These are phyloP conservation scores for Eucommia ulmoides DNA, from an alignment of 257 asterid genomes.

Conservation along the genomic window DNA sequence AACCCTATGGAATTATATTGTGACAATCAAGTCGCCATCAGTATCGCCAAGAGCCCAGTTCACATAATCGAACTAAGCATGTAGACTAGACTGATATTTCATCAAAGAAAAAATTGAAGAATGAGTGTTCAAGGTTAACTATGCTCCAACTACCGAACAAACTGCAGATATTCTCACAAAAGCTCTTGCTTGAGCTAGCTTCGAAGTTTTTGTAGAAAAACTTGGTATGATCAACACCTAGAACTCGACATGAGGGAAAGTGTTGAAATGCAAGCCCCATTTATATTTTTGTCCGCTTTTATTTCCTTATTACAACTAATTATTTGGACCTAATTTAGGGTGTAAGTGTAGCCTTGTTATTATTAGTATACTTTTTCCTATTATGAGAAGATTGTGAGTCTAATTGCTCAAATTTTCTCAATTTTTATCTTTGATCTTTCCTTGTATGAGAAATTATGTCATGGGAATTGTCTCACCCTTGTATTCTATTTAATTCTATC, in stretches of 20 bases:
- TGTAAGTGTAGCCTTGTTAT: no score
- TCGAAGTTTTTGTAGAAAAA: neutral
- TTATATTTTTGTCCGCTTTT: no score
- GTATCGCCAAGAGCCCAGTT: neutral
- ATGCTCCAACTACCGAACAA: neutral
- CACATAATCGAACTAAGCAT: neutral
- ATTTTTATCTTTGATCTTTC: no score
- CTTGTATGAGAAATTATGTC: no score
- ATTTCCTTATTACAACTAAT: no score
- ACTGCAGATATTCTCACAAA: neutral
- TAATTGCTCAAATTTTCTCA: no score
- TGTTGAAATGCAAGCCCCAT: neutral
- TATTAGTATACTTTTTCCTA: no score
- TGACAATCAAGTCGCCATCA: neutral
- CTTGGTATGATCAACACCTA: neutral
- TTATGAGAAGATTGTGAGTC: no score
- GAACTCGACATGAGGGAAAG: neutral
- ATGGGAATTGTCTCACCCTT: no score
- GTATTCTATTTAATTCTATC: no score
- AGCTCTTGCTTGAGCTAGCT: neutral
- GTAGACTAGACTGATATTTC: neutral
- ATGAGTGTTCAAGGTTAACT: neutral
- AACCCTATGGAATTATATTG: neutral
- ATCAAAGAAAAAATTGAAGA: neutral
- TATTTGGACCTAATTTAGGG: no score